These are phyloP conservation scores for Dittrichia graveolens DNA, from an alignment of 129 eudicot genomes.

Conservation along the genomic window DNA sequence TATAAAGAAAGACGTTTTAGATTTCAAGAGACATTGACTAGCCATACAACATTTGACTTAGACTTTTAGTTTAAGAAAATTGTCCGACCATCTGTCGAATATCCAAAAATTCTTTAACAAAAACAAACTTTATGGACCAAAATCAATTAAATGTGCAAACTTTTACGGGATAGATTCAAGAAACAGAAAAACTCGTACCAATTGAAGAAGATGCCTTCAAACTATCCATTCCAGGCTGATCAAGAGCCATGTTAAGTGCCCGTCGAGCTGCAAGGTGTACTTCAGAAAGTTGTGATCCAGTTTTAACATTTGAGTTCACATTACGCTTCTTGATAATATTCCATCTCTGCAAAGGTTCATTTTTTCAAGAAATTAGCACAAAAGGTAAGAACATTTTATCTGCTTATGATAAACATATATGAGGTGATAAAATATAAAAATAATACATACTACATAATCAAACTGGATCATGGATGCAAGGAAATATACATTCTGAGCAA, in stretches of 20 bases:
- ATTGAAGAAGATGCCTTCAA: constrained; percentile 46
- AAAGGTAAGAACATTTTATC: constrained; percentile 2
- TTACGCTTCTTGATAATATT: constrained; percentile 61
- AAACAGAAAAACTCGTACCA: constrained; percentile 29
- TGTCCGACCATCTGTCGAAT: too few species aligned
- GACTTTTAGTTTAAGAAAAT: too few species aligned
- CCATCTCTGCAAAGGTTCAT: constrained; percentile 82
- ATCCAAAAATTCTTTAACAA: neutral
- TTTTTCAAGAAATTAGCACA: constrained; percentile 27
- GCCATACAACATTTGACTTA: too few species aligned
- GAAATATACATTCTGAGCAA: too few species aligned
- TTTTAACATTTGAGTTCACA: constrained; percentile 45
- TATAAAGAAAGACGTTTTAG: too few species aligned
- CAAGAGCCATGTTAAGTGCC: constrained; percentile 63
- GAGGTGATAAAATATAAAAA: neutral
- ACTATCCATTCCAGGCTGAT: constrained; percentile 53
- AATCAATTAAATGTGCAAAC: neutral
- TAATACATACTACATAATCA: neutral
- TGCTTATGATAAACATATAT: neutral
- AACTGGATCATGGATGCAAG: neutral
- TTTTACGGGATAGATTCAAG: neutral
- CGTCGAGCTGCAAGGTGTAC: constrained; percentile 69
- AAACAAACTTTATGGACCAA: neutral
- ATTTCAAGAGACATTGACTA: too few species aligned
- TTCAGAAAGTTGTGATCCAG: constrained; percentile 71